Base-by-base conservation (phyloP, 78 protist genomes). In the Ministeria vibrans region DNA sequence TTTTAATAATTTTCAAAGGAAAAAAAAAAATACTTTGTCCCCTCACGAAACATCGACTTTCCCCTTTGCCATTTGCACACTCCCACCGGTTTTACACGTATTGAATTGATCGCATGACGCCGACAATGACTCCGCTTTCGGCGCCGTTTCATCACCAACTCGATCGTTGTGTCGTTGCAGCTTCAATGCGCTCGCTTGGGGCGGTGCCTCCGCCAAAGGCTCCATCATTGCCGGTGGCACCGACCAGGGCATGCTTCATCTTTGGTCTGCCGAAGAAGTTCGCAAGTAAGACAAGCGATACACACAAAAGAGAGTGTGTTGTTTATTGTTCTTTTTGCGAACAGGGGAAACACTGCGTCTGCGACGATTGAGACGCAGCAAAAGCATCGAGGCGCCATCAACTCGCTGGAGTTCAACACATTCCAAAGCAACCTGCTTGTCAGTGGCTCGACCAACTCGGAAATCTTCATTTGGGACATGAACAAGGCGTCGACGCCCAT, bases 191-290 rank as follows among this genome's bases (percentile, higher is more conserved):
- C 77, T 87, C 61, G 75, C 82, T 1, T 87, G 91, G 91, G 84
- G 84, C 20, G 70, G n/a, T n/a, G n/a, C n/a, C n/a, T n/a, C n/a
- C n/a, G n/a, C 55, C 30, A 0, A 25, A 32, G 82, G 83, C 23
- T 20, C 55, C 55, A 49, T 88, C 13, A 72, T 88, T 23, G 92
- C 88, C 1, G 92, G 86, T 1, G 92, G 92, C 38, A 85, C 79
- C 83, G 86, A 46, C 25, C 78, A 79, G 42, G 92, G 92, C 23
- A 9, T 38, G 36, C 27, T 88, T 30, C 4, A 64, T 28, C 18
- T 88, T 25, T 83, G 82, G 86, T 43, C 79, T 45, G 81, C 87
- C 0, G 78, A 66, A 2, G 0, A 11, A n/a, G 3, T 86, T 4
- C 46, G 70, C 66, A 20, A 36, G 70, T 32, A 18, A 46, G 30